Base-by-base conservation (phyloP, 805 yeast genomes). In the Lipomyces starkeyi region DNA sequence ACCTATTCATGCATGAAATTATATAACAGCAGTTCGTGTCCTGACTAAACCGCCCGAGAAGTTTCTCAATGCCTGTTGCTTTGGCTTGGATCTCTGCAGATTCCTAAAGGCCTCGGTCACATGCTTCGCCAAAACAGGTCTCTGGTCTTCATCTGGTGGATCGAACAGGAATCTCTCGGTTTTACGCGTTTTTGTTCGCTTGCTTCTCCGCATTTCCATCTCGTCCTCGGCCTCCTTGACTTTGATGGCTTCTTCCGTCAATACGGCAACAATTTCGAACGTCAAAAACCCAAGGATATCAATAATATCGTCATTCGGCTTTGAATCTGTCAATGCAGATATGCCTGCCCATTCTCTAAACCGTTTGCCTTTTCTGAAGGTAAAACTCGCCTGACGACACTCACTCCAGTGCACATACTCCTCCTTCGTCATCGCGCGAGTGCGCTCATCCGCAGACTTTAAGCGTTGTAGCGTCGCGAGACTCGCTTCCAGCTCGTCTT, bases 401-500 rank as follows among this genome's bases (percentile, higher is more conserved):
- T 95, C 99, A 13, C 97, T 91, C 98, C 98, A 95, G 77, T 95
- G 99, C 20, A 93, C 99, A 75, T 95, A 95, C 77, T 95, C 99
- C 74, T 95, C 97, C 76, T 88, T 90, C 0, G 99, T 95, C 99
- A 95, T 95, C 73, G 89, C 85, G 71, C 83, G 86, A 0, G 99
- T 95, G 70, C 99, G 84, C 62, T 95, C 97, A 79, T 95, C 99
- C 3, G 98, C 98, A 78, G 87, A 88, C 75, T 93, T 92, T 72
- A 95, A 83, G 66, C 98, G 83, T 77, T 93, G 92, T 78, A 92
- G 80, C n/a, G 97, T 91, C 0, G 97, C 95, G 35, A 89, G 78
- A 43, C 92, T 89, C 3, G 97, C 97, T 60, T 93, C 97, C 71
- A 89, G 85, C 75, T 93, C 98, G 63, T 90, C 97, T 55, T 91